phyloP scores from a whole-genome alignment of 1,284 basidiomycete genomes.

The Naganishia liquefaciens region DNA sequence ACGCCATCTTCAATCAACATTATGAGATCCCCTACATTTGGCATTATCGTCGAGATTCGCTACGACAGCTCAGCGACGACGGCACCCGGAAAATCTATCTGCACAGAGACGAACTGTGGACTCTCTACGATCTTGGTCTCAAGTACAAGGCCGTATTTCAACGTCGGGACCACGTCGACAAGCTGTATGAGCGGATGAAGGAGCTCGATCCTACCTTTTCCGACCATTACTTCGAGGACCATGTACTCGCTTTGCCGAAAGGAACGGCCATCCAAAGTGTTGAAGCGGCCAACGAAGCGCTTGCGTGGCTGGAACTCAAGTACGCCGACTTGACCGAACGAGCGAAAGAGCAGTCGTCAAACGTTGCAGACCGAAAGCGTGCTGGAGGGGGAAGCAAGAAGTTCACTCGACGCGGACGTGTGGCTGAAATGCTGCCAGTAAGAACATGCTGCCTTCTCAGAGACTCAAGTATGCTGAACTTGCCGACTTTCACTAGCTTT shows the following conservation, averaged over 20 bases:
- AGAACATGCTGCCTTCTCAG: background rate
- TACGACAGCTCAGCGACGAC: conserved; percentile 61
- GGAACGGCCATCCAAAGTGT: conserved; percentile 58
- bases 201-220: conserved; percentile 44
- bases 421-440: conserved; percentile 42
- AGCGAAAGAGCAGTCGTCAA: conserved; percentile 63
- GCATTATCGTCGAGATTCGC: conserved; percentile 88
- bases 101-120: conserved; percentile 78
- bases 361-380: conserved; percentile 40
- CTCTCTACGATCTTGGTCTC: conserved; percentile 78
- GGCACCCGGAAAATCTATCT: conserved; percentile 56
- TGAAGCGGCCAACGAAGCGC: conserved; percentile 86
- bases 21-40: conserved; percentile 94
- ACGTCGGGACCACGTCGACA: conserved; percentile 65
- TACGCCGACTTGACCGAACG: conserved; percentile 64
- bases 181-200: conserved; percentile 62
- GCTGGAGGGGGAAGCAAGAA: conserved; percentile 46
- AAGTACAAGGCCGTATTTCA: conserved; percentile 82
- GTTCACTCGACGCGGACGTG: conserved; percentile 44
- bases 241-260: conserved; percentile 37
- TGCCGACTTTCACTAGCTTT: background rate
- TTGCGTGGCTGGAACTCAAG: conserved; percentile 87
- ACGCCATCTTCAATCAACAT: conserved; percentile 81
- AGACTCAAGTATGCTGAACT: background rate
- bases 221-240: conserved; percentile 38